Evolutionary conservation across 2,329 filamentous ascomycete species (phyloP).

Genomic region (Stagonosporopsis cucurbitacearum): DNA sequence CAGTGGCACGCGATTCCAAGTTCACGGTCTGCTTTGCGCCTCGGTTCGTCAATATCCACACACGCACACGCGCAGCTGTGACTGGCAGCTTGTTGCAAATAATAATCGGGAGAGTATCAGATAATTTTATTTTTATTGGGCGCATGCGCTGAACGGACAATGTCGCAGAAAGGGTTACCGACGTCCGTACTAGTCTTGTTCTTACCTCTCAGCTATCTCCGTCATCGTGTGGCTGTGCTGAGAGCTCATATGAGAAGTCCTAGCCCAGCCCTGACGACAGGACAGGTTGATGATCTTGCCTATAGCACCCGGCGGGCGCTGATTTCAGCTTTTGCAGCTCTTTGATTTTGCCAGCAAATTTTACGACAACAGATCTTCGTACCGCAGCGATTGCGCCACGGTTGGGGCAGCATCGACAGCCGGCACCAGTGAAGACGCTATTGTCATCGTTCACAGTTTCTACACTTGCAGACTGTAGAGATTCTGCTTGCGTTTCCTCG

Average conservation of each 20-base stretch:
- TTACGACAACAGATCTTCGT: conserved; percentile 5
- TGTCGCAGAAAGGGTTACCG: neutral
- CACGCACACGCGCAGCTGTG: neutral
- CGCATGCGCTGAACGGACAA: neutral
- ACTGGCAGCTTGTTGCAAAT: neutral
- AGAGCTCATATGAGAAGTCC: neutral
- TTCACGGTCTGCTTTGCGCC: neutral
- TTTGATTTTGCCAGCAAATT: conserved; percentile 1
- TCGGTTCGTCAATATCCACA: neutral
- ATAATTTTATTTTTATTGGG: neutral
- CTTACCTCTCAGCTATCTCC: neutral
- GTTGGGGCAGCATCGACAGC: conserved; percentile 6
- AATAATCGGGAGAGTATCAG: neutral
- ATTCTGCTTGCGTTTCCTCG: too few species aligned
- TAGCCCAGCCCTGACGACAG: neutral
- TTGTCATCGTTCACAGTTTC: neutral
- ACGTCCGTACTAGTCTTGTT: too few species aligned
- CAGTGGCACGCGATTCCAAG: conserved; percentile 11
- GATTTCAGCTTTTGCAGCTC: conserved; percentile 1
- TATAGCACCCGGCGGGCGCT: neutral
- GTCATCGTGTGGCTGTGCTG: neutral
- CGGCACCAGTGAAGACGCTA: conserved; percentile 2
- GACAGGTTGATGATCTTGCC: neutral
- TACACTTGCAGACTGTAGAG: neutral
- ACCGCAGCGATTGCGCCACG: neutral